A percentile compares a stretch with the other conserved stretches of the same genome.
phyloP scores from a whole-genome alignment of 208 protist species.

The Wallacemonas sp. region DNA sequence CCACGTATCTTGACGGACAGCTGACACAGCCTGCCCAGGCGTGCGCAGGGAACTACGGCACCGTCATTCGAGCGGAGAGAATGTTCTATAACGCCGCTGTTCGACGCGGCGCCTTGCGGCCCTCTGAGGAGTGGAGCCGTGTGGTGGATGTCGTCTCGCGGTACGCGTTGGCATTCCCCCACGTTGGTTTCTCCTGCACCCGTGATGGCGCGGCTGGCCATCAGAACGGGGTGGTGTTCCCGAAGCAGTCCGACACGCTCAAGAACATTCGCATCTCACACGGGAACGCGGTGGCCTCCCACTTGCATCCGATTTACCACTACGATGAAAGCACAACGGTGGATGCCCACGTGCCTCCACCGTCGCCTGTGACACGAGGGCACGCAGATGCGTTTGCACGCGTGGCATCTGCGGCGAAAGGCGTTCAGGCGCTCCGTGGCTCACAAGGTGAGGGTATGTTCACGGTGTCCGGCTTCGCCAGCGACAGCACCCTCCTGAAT shows the following conservation, averaged over 20 bases:
- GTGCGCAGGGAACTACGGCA: slow-evolving; percentile 83
- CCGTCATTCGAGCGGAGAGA: slow-evolving; percentile 82
- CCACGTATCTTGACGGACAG: slow-evolving; percentile 87
- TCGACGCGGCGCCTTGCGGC: slow-evolving; percentile 73
- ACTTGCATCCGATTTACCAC: slow-evolving; percentile 57
- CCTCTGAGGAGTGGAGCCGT: slow-evolving; percentile 92
- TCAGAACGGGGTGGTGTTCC: slow-evolving; percentile 44
- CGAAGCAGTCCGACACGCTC: slow-evolving; percentile 57
- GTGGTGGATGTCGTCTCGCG: slow-evolving; percentile 90
- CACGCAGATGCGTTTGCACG: slow-evolving; percentile 24
- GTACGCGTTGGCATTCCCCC: slow-evolving; percentile 85
- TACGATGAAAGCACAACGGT: slow-evolving; percentile 28
- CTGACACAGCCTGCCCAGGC: slow-evolving; percentile 85
- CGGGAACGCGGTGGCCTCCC: slow-evolving; percentile 48
- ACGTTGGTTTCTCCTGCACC: slow-evolving; percentile 71
- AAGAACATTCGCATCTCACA: slow-evolving; percentile 75
- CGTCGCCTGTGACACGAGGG: not conserved
- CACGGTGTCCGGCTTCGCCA: slow-evolving; percentile 78
- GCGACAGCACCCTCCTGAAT: slow-evolving; percentile 59
- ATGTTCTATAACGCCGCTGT: slow-evolving; percentile 90
- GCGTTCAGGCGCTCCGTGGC: slow-evolving; percentile 30
- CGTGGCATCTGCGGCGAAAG: slow-evolving; percentile 19
- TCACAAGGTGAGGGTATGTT: slow-evolving; percentile 48
- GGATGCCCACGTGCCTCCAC: not conserved
- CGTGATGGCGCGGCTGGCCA: slow-evolving; percentile 25